Evolutionary conservation across 768 basidiomycete species (phyloP).

Genomic region (Trametes maxima): DNA sequence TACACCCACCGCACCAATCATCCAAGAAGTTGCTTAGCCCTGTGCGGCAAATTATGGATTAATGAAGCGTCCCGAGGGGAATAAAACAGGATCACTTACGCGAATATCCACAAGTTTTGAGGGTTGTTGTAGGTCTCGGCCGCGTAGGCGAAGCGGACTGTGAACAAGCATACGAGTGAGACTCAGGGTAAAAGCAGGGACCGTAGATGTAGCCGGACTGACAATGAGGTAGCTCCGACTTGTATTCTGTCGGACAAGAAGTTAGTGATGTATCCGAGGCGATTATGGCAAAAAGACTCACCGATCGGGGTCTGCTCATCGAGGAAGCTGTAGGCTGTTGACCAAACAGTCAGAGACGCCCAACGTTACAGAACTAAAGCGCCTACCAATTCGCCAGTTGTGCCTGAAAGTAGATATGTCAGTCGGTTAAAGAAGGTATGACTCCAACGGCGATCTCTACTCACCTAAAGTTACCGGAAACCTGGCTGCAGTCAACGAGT

Average conservation of each 20-base stretch:
- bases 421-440: not conserved
- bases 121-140: conserved; percentile 65
- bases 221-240: conserved; percentile 37
- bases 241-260: conserved; percentile 28
- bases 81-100: conserved; percentile 37
- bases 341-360: not conserved
- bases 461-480: conserved; percentile 47
- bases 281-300: conserved; percentile 14
- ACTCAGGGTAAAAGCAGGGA: not conserved
- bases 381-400: conserved; percentile 41
- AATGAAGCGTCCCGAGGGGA: not conserved
- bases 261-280: not conserved
- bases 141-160: conserved; percentile 65
- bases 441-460: conserved; percentile 25
- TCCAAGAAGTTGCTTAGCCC: conserved; percentile 4
- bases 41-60: not conserved
- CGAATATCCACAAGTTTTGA: conserved; percentile 59
- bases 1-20: not conserved
- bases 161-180: not conserved
- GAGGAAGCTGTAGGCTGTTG: conserved; percentile 36
- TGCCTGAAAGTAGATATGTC: conserved; percentile 31
- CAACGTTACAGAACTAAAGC: conserved; percentile 33
- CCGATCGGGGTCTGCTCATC: conserved; percentile 37
- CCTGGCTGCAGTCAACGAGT: conserved; percentile 28
- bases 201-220: not conserved